phyloP scores from a whole-genome alignment of 208 protist genomes.

The Leishmania arabica region DNA sequence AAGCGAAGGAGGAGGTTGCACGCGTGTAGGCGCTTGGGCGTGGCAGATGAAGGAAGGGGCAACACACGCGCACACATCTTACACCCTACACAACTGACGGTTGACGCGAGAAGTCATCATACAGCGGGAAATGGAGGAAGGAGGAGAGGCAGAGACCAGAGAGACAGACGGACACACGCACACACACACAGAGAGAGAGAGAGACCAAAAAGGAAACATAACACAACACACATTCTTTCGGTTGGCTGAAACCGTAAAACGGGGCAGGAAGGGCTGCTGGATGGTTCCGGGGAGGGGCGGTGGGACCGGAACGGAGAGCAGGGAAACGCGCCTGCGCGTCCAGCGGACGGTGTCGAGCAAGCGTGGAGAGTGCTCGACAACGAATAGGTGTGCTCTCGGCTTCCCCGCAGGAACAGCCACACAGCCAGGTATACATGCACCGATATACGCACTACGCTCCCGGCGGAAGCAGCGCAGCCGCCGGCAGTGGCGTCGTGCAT shows the following conservation, averaged over 20 bases:
- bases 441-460: neutral
- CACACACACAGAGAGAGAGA: no score
- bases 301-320: neutral
- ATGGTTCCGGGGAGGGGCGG: no score
- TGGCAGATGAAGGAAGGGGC: neutral
- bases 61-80: neutral
- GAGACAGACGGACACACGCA: neutral
- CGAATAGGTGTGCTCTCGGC: neutral
- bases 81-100: neutral
- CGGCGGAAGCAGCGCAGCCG: neutral
- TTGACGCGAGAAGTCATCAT: no score
- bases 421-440: neutral
- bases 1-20: neutral
- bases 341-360: neutral
- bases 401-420: neutral
- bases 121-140: no score
- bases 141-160: neutral
- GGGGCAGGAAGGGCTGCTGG: no score
- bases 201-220: neutral
- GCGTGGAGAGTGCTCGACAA: neutral
- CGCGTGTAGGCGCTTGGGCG: neutral
- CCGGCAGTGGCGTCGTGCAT: neutral
- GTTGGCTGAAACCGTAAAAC: no score
- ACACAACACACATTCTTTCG: no score
- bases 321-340: neutral